A percentile compares a stretch with the other conserved stretches of the same genome.
Evolutionary conservation across 2,329 filamentous ascomycete species (phyloP).

Genomic region (Ceratocystis albifundus): DNA sequence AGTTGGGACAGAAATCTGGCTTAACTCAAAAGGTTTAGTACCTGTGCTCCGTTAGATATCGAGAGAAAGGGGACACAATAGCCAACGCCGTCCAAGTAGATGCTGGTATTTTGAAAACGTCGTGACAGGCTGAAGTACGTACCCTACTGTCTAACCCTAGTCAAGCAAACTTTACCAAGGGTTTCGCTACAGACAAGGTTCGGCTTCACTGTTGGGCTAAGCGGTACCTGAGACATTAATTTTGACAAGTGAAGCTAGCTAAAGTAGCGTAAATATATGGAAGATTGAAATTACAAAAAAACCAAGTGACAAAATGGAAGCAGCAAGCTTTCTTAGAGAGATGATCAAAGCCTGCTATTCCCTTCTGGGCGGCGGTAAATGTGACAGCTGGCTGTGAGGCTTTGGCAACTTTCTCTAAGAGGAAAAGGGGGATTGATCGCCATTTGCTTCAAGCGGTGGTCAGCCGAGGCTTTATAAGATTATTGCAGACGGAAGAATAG

Average conservation of each 20-base stretch:
- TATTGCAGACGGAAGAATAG: background rate
- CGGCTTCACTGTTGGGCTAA: background rate
- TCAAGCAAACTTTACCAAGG: no score
- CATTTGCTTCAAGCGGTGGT: background rate
- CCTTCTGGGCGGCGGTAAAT: background rate
- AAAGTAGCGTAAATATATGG: background rate
- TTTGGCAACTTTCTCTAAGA: background rate
- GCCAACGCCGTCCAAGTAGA: no score
- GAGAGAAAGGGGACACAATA: background rate
- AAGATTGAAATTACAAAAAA: conserved; percentile 4
- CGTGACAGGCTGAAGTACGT: background rate
- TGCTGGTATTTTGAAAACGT: background rate
- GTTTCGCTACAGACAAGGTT: background rate
- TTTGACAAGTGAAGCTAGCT: conserved; percentile 13
- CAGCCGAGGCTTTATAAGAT: no score
- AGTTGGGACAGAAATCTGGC: background rate
- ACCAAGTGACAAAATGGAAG: background rate
- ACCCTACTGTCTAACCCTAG: background rate
- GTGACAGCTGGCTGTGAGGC: conserved; percentile 4
- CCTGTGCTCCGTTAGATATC: background rate
- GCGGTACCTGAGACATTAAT: conserved; percentile 11
- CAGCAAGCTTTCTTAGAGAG: no score
- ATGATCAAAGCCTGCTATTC: no score
- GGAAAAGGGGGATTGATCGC: conserved; percentile 8
- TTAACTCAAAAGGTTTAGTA: background rate